Base-by-base conservation (phyloP, 371 early-diverging fungal species). In the Mucor irregularis region DNA sequence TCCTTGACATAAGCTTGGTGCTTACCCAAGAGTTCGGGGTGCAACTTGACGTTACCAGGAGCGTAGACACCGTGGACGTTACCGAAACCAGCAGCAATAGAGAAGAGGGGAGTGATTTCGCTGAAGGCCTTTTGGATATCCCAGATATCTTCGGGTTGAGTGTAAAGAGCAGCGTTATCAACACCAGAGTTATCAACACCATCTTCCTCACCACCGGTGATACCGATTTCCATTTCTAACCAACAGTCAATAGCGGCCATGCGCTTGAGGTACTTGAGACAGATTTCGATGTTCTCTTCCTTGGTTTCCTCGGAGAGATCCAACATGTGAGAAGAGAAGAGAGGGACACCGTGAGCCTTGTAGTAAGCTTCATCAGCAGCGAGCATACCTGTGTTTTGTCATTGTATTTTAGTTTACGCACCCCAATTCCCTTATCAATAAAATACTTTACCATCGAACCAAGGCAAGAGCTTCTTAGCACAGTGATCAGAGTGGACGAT, bases 191-290 rank as follows among this genome's bases (percentile, higher is more conserved):
- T 93, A 83, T 94, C 91, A 53, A 94, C 95, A 74, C 95, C 95
- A 66, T 94, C 95, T 78, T 94, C 95, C 78, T 94, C 95, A 62
- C 95, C 95, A 73, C 95, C 94, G 25, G 94, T 94, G 73, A 94
- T 91, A 76, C 95, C 95, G 51, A 94, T 94, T 82, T 94, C 95
- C 93, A 94, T 94, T 78, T 94, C 95, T 56, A 94, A 82, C 63
- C 85, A 82, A 61, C 84, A 84, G 66, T 88, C 82, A 70, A 94
- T 90, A 54, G 85, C 80, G 26, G 90, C 88, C 90, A 92, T 91
- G 59, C 94, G 89, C 77, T 88, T 75, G 66, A 94, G 79, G 79
- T 94, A 94, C 82, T 89, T 81, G 67, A 88, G 77, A 71, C 92
- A 92, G 60, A 71, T 90, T 51, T 82, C 82, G 56, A 94, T 94